Percentiles rank a stretch among this genome's conserved stretches.
phyloP scores from a whole-genome alignment of 306 rosid genomes.

The Cajanus cajan region DNA sequence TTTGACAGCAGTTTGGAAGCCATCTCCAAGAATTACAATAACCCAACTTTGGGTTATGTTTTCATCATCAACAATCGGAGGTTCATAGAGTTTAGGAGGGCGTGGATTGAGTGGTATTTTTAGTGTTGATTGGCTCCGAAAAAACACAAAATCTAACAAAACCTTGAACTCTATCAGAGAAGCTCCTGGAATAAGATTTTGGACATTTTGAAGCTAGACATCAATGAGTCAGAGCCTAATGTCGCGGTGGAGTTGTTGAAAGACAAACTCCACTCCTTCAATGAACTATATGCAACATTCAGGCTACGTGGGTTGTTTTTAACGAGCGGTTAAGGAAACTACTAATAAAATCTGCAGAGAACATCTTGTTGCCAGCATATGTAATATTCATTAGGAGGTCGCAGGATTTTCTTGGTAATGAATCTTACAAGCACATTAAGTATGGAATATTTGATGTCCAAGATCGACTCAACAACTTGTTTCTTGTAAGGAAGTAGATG shows the following conservation, averaged over 20 bases:
- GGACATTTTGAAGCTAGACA: conserved; percentile 53
- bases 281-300: background rate
- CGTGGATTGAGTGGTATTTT: conserved; percentile 7
- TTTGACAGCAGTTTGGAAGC: conserved; percentile 55
- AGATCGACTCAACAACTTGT: background rate
- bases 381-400: background rate
- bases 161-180: background rate
- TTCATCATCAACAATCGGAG: conserved; percentile 68
- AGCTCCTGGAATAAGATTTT: conserved; percentile 61
- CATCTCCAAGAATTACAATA: conserved; percentile 54
- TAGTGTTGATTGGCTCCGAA: background rate
- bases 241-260: background rate
- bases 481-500: background rate
- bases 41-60: conserved; percentile 50
- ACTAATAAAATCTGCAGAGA: background rate
- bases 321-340: background rate
- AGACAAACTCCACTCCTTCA: background rate
- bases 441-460: background rate
- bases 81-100: conserved; percentile 39
- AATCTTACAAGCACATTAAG: background rate
- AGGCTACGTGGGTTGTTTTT: background rate
- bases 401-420: background rate
- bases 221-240: background rate
- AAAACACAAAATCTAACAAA: conserved; percentile 32
- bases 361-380: background rate